Percentiles rank a stretch among this genome's conserved stretches.
phyloP scores from a whole-genome alignment of 1,139 yeast genomes.

The Yamadazyma oceani region DNA sequence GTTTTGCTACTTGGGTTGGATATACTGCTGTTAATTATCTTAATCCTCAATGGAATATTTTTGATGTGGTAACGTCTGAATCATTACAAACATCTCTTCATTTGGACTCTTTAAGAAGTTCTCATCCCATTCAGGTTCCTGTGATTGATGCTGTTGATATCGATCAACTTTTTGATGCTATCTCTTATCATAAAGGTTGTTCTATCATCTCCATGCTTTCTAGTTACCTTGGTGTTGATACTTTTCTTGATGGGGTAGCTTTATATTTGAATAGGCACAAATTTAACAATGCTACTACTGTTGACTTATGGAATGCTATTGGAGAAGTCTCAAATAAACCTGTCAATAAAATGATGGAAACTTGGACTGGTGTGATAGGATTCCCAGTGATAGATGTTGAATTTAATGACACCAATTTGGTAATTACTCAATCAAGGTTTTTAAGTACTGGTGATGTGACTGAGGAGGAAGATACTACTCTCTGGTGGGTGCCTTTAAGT shows the following conservation, averaged over 20 bases:
- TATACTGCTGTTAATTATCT: conserved; percentile 75
- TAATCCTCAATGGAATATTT: conserved; percentile 85
- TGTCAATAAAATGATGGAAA: conserved; percentile 67
- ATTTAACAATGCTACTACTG: conserved; percentile 75
- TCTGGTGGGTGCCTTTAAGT: conserved; percentile 76
- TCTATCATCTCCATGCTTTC: conserved; percentile 71
- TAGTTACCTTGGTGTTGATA: conserved; percentile 63
- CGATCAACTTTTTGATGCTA: conserved; percentile 82
- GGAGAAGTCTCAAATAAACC: conserved; percentile 74
- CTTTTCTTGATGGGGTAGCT: conserved; percentile 71
- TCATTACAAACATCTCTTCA: conserved; percentile 68
- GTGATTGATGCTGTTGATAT: conserved; percentile 78
- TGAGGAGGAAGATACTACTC: conserved; percentile 66
- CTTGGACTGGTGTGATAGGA: conserved; percentile 84
- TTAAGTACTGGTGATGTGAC: conserved; percentile 76
- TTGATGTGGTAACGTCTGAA: conserved; percentile 70
- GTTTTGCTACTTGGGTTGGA: conserved; percentile 87
- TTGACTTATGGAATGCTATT: conserved; percentile 78
- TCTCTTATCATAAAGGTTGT: conserved; percentile 83
- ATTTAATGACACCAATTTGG: conserved; percentile 39
- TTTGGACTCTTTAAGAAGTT: conserved; percentile 70
- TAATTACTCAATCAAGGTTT: conserved; percentile 70
- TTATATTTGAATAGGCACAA: conserved; percentile 66
- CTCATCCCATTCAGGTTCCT: conserved; percentile 87
- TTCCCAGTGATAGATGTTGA: conserved; percentile 74